Evolutionary conservation across 768 basidiomycete species (phyloP), one percentile per base, ranked within the genome.

Genomic region (Rhodosporidiobolus odoratus): DNA sequence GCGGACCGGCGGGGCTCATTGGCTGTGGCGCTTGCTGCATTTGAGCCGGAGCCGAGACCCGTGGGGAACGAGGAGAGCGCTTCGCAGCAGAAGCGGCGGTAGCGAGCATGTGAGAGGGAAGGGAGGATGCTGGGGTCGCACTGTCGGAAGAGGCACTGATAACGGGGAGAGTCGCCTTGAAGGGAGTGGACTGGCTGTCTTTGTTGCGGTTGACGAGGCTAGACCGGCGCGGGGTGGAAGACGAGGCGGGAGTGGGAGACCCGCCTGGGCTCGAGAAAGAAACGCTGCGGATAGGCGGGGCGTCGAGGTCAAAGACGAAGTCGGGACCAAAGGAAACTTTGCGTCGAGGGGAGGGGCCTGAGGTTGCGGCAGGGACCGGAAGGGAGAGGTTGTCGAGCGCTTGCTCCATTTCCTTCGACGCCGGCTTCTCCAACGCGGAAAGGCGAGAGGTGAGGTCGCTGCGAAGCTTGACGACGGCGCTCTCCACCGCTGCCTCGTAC

Each of bases 261-360:
- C n/a, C n/a, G 48, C 53, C 40, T 2, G 66, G 66, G n/a, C 43
- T 30, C 17, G 50, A 32, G 66, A 67, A 61, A 35, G 66, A 54
- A 7, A 60, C 54, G 34, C 16, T 21, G 4, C 34, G 50, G n/a
- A 17, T 53, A n/a, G 48, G 61, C 25, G 61, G 54, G 4, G 54
- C 54, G 34, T 56, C 54, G 54, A 53, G 52, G 52, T 56, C 54
- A 5, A n/a, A n/a, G n/a, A n/a, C n/a, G n/a, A n/a, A n/a, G n/a
- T n/a, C n/a, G n/a, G n/a, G n/a, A n/a, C 8, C 54, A 21, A 34
- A 35, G 17, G 30, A 34, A 13, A 34, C 54, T 30, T 53, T 53
- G 54, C 54, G 54, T 16, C 32, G 54, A 34, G 54, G 34, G 21
- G 54, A 12, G 32, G 54, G 7, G 3, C 32, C 34, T 23, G 30